Percentiles rank a stretch among this genome's conserved stretches.
Conservation (phyloP, 2,329 filamentous ascomycete species). For the Byssoonygena ceratinophila region DNA sequence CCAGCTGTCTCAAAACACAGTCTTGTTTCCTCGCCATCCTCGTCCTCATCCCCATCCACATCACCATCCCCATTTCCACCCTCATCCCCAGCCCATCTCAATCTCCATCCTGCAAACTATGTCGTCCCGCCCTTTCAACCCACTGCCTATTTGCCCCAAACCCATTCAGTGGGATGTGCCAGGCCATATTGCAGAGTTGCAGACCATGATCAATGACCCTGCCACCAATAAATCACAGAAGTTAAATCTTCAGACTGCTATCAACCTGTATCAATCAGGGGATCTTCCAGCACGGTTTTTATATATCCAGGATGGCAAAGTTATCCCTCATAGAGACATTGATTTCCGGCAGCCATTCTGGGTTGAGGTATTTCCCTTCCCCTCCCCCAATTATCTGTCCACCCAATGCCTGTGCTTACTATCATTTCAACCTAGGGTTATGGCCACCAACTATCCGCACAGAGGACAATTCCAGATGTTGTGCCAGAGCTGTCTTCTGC, state of each 20-base stretch:
- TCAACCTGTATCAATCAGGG: constrained; percentile 10
- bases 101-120: too few relatives aligned
- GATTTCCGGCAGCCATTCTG: constrained; percentile 12
- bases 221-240: constrained; percentile 11
- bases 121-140: constrained; percentile 11
- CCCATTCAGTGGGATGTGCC: constrained; percentile 14
- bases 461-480: too few relatives aligned
- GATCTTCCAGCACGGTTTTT: constrained; percentile 12
- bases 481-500: too few relatives aligned
- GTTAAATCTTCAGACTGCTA: constrained; percentile 13
- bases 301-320: constrained; percentile 14
- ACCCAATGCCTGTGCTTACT: too few relatives aligned
- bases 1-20: too few relatives aligned
- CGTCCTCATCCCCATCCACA: too few relatives aligned
- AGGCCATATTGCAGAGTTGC: constrained; percentile 14
- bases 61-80: too few relatives aligned
- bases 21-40: too few relatives aligned
- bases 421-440: too few relatives aligned
- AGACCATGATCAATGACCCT: constrained; percentile 14
- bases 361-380: constrained; percentile 9
- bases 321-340: constrained; percentile 10
- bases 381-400: neutral
- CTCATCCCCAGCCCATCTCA: too few relatives aligned
- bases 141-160: constrained; percentile 10
- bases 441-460: too few relatives aligned